A percentile compares a stretch with the other conserved stretches of the same genome.
phyloP scores from a whole-genome alignment of 257 asterid species.

The Nyctanthes arbortristis region DNA sequence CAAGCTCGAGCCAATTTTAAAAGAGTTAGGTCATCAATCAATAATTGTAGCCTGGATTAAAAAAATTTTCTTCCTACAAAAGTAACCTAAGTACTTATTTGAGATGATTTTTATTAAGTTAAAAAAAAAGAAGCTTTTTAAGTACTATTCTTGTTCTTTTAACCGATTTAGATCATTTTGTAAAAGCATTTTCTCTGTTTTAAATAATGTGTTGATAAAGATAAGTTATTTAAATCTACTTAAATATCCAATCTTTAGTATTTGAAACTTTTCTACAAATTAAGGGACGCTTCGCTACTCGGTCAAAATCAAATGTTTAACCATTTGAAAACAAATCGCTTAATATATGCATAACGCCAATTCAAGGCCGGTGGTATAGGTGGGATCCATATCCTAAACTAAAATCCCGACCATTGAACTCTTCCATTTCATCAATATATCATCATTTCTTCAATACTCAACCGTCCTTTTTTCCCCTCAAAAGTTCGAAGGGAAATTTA shows the following conservation, averaged over 20 bases:
- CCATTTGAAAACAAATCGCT: background rate
- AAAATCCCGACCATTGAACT: background rate
- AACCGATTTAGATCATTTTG: too few relatives aligned
- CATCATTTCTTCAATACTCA: background rate
- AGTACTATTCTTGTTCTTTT: too few relatives aligned
- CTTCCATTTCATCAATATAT: too few relatives aligned
- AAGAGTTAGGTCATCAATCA: background rate
- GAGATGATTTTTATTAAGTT: too few relatives aligned
- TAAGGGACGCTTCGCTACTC: background rate
- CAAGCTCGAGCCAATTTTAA: background rate
- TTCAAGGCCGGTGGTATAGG: constrained; percentile 27
- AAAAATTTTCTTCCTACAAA: background rate
- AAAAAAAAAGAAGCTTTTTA: too few relatives aligned
- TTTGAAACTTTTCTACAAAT: background rate
- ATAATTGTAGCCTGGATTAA: background rate
- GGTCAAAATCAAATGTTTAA: constrained; percentile 10
- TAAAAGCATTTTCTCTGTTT: too few relatives aligned
- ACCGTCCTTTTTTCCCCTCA: background rate
- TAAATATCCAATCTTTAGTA: background rate
- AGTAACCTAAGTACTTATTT: background rate
- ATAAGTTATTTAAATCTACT: background rate
- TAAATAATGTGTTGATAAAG: too few relatives aligned
- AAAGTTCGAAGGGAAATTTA: too few relatives aligned
- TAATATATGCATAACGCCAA: background rate
- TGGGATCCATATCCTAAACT: constrained; percentile 29